These are phyloP conservation scores for Aplosporella prunicola DNA, from an alignment of 2,329 filamentous ascomycete species.

Conservation along the genomic window DNA sequence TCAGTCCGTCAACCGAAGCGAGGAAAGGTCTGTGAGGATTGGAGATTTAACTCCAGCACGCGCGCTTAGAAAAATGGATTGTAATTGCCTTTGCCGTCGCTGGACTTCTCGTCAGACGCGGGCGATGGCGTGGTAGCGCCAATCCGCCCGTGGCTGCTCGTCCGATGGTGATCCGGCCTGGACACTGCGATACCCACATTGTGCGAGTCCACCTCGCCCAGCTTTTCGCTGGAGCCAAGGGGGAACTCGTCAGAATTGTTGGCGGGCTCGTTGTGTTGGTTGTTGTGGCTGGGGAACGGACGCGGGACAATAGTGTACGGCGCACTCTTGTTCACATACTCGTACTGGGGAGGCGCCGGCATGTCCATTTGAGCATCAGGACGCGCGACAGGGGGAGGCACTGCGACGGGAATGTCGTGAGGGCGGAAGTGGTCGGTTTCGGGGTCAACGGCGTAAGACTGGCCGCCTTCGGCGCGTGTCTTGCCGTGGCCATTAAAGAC, in stretches of 20 bases:
- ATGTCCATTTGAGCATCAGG: too few species aligned
- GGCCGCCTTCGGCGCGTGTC: slow-evolving; percentile 51
- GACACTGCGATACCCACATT: slow-evolving; percentile 32
- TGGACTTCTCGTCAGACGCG: slow-evolving; percentile 20
- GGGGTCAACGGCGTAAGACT: slow-evolving; percentile 24
- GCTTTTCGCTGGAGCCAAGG: slow-evolving; percentile 31
- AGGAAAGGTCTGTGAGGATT: slow-evolving; percentile 38
- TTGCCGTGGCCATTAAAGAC: slow-evolving; percentile 53
- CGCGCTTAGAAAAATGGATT: slow-evolving; percentile 32
- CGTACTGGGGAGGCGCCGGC: slow-evolving; percentile 33
- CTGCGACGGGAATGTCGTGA: slow-evolving; percentile 7
- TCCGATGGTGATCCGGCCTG: slow-evolving; percentile 34
- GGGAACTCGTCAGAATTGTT: slow-evolving; percentile 2
- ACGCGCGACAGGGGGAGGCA: slow-evolving; percentile 3
- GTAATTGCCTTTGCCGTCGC: slow-evolving; percentile 13
- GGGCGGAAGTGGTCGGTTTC: slow-evolving; percentile 11
- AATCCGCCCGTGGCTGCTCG: slow-evolving; percentile 37
- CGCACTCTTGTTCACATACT: slow-evolving; percentile 37
- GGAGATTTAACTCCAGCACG: slow-evolving; percentile 28
- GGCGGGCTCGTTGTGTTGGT: slow-evolving; percentile 19
- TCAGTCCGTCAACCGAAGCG: slow-evolving; percentile 21
- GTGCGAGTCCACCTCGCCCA: slow-evolving; percentile 32
- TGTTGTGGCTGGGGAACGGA: slow-evolving; percentile 34
- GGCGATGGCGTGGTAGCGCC: slow-evolving; percentile 34
- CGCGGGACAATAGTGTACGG: slow-evolving; percentile 37